phyloP scores from a whole-genome alignment of 352 stramenopile genomes.

The Phytophthora foliorum region DNA sequence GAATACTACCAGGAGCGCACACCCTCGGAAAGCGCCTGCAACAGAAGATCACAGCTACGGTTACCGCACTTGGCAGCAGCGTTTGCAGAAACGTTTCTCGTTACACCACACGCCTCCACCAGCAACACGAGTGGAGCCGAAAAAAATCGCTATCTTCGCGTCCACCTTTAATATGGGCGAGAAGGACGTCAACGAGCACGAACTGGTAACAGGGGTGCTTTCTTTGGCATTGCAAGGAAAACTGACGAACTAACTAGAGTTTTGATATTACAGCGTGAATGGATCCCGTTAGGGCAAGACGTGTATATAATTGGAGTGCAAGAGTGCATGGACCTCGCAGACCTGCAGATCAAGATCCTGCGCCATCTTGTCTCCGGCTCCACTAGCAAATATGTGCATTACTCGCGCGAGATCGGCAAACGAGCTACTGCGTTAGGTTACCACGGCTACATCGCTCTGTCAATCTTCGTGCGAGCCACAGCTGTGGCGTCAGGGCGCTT shows the following conservation, averaged over 20 bases:
- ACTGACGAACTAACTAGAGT: slow-evolving; percentile 15
- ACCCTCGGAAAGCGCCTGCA: slow-evolving; percentile 15
- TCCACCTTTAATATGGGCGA: slow-evolving; percentile 92
- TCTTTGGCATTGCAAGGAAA: background rate
- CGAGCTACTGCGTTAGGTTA: slow-evolving; percentile 82
- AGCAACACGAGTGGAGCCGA: slow-evolving; percentile 27
- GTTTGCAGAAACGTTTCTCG: slow-evolving; percentile 45
- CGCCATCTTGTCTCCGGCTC: slow-evolving; percentile 66
- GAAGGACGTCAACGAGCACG: slow-evolving; percentile 61
- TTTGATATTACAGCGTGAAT: slow-evolving; percentile 47
- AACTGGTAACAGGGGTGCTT: slow-evolving; percentile 46
- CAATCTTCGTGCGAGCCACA: slow-evolving; percentile 79
- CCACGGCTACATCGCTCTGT: slow-evolving; percentile 90
- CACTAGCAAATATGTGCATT: slow-evolving; percentile 75
- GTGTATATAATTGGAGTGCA: slow-evolving; percentile 93
- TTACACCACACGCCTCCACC: slow-evolving; percentile 27
- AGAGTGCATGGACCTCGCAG: slow-evolving; percentile 89
- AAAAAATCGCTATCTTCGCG: slow-evolving; percentile 74
- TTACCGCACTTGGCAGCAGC: slow-evolving; percentile 44
- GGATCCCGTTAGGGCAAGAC: slow-evolving; percentile 89
- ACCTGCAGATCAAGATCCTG: slow-evolving; percentile 75
- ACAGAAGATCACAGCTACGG: slow-evolving; percentile 23
- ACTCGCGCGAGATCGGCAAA: slow-evolving; percentile 86
- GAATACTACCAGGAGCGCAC: slow-evolving; percentile 13
- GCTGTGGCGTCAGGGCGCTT: slow-evolving; percentile 74